Evolutionary conservation across 805 yeast genomes (phyloP).

Genomic region (Wickerhamomyces strasburgensis): DNA sequence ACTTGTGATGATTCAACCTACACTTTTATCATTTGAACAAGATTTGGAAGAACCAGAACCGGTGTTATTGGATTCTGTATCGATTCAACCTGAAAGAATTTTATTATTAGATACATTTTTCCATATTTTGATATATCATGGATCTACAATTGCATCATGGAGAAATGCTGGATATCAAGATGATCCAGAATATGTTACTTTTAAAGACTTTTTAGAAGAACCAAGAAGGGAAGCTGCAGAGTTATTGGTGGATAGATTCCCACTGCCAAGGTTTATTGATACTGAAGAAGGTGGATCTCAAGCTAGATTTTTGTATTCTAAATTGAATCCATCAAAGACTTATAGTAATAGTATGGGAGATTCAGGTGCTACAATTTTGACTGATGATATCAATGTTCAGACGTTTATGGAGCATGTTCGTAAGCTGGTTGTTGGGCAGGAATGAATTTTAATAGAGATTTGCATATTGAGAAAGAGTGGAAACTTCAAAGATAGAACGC

Average conservation of each 20-base stretch:
- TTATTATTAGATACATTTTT: conserved; percentile 62
- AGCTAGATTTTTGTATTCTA: conserved; percentile 66
- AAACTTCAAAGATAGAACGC: background rate
- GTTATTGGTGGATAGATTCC: conserved; percentile 59
- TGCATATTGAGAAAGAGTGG: background rate
- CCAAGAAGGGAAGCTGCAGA: conserved; percentile 66
- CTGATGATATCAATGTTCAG: conserved; percentile 43
- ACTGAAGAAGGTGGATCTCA: conserved; percentile 76
- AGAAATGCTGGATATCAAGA: conserved; percentile 60
- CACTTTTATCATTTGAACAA: conserved; percentile 50
- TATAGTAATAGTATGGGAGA: conserved; percentile 37
- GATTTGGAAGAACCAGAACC: conserved; percentile 48
- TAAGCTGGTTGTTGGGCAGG: conserved; percentile 18
- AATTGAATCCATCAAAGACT: conserved; percentile 60
- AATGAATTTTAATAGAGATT: background rate
- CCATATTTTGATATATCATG: conserved; percentile 64
- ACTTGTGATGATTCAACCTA: conserved; percentile 65
- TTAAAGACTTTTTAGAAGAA: conserved; percentile 52
- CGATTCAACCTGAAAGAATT: conserved; percentile 53
- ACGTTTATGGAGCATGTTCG: conserved; percentile 33
- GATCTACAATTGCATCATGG: conserved; percentile 65
- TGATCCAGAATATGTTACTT: conserved; percentile 52
- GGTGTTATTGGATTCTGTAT: conserved; percentile 58
- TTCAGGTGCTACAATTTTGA: conserved; percentile 39
- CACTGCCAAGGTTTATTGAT: conserved; percentile 67